Base-by-base conservation (phyloP, 78 protist species). In the Creolimax fragrantissima region DNA sequence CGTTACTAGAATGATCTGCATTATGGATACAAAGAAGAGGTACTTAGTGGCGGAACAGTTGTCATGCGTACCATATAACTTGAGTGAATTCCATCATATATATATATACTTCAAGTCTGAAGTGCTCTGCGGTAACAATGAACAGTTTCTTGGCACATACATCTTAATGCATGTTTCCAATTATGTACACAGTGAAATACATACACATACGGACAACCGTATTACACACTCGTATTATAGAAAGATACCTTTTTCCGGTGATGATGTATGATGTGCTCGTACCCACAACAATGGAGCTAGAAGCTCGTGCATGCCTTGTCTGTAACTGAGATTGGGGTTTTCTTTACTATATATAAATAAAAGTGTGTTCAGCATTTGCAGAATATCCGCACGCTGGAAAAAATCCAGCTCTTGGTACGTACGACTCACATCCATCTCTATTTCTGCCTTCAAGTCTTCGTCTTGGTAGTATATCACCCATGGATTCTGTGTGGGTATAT, bases 301-400 rank as follows among this genome's bases (percentile, higher is more conserved):
- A 35, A 93, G 45, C 85, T 93, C 94, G 91, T 93, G 94, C 94
- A 93, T 93, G 86, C 94, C 94, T 85, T 93, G 94, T 17, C 94
- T 42, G 66, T 93, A 93, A 24, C 74, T 24, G 35, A 83, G n/a
- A 37, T 24, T 24, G 7, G 81, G 39, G 84, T 88, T 2, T 41
- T 35, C 41, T 39, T 7, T 17, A 24, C 92, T 11, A 74, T 58
- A 85, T 43, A 85, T 3, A 3, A 90, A 89, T 44, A 93, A 93
- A 11, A 85, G 41, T 42, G 83, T 35, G 36, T 45, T 41, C 81
- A 93, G n/a, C 35, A 42, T 4, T 2, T 2, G 43, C n/a, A 44
- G 92, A 5, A 83, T 6, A n/a, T 37, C 35, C 66, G 81, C 42
- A 3, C 7, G 4, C 42, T 45, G 92, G 45, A 93, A 93, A 81